Evolutionary conservation across 352 stramenopile genomes (phyloP), one percentile per base, ranked within the genome.

Genomic region (Phytophthora constricta): DNA sequence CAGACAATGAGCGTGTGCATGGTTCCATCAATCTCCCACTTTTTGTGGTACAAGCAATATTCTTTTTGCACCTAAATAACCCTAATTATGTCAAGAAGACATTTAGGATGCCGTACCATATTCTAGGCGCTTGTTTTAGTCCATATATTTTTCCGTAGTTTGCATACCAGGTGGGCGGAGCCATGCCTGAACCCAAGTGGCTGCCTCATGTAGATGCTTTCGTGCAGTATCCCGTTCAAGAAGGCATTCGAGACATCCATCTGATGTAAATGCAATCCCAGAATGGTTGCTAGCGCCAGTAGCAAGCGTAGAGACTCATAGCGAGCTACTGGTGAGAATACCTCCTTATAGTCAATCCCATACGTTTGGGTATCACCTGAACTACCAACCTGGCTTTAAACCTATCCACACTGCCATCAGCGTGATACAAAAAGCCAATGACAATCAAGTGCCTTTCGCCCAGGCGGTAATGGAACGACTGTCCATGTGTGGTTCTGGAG

Each of bases 1-100:
- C 43, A 63, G 17, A 41, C 19, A 34, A 61, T 42, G 2, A 61
- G 17, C 1, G 41, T 25, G 20, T 61, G 53, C 25, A 8, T 28
- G 28, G 46, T 33, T 13, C 55, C 10, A 31, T 62, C 33, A 39
- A 55, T 27, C 42, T 62, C 19, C 47, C 48, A 66, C 26, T 14
- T 59, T 66, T 53, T 59, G 8, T 22, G 48, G 23, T 66, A 66
- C 58, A 66, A 66, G 17, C 47, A 59, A 34, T 59, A 39, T 17
- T 54, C 47, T 47, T 60, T 59, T 27, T 59, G 48, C 25, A 64
- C 37, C 14, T 26, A 11, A 49, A 33, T 49, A 64, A 57, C 3
- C 46, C 31, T 34, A 45, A 23, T 42, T 27, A 47, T 16, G 46
- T 45, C 14, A 66, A 17, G 10, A 49, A 60, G 0, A 8, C 20